Conservation (phyloP, 345 rosid genomes). For the Ailanthus altissimus region DNA sequence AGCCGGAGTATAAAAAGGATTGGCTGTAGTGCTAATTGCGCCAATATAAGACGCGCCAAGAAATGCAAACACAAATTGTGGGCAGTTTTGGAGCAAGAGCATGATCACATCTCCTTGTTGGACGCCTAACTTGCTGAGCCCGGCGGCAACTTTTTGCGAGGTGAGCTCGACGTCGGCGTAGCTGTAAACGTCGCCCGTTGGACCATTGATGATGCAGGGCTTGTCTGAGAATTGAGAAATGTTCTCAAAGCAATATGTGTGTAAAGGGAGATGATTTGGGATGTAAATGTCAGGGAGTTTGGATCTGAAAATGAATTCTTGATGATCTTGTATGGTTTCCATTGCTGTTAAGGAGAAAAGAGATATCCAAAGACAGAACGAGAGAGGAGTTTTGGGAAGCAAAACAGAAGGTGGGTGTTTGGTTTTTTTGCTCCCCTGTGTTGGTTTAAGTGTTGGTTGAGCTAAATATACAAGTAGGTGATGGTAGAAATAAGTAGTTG, state of each 20-base stretch:
- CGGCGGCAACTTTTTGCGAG: slow-evolving; percentile 53
- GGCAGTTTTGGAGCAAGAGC: slow-evolving; percentile 64
- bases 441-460: slow-evolving; percentile 33
- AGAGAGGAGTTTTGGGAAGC: slow-evolving; percentile 1
- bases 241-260: slow-evolving; percentile 52
- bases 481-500: slow-evolving; percentile 29
- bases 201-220: slow-evolving; percentile 60
- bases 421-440: slow-evolving; percentile 29
- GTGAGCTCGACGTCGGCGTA: slow-evolving; percentile 60
- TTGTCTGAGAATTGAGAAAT: slow-evolving; percentile 39
- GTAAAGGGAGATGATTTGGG: slow-evolving; percentile 64
- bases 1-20: slow-evolving; percentile 58
- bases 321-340: slow-evolving; percentile 31
- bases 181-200: slow-evolving; percentile 46
- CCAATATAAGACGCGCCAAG: slow-evolving; percentile 57
- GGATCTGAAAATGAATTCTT: slow-evolving; percentile 59
- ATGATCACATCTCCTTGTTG: slow-evolving; percentile 63
- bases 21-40: slow-evolving; percentile 58
- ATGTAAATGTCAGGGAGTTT: slow-evolving; percentile 61
- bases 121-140: slow-evolving; percentile 49
- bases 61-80: slow-evolving; percentile 59
- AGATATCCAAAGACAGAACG: background rate
- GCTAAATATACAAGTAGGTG: slow-evolving; percentile 47
- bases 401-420: slow-evolving; percentile 28
- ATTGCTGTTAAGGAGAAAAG: slow-evolving; percentile 16